phyloP scores from a whole-genome alignment of 169 alveolate species.

The Cryptosporidium xiaoi region DNA sequence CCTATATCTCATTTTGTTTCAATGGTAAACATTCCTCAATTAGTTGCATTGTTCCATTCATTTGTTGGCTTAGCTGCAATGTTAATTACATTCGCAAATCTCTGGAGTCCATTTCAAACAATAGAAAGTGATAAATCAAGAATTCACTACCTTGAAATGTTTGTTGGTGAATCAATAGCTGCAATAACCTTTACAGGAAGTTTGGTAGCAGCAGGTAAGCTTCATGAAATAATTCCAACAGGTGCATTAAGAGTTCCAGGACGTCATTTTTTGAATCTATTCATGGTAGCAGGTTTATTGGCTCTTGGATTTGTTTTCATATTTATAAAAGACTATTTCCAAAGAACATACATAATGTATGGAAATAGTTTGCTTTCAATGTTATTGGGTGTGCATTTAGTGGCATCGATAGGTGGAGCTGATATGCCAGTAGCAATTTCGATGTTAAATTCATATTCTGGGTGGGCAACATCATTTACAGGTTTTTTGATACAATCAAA shows the following conservation, averaged over 20 bases:
- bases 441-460: conserved; percentile 93
- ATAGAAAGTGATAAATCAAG: conserved; percentile 49
- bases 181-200: conserved; percentile 94
- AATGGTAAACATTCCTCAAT: conserved; percentile 89
- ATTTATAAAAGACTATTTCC: conserved; percentile 25
- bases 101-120: conserved; percentile 75
- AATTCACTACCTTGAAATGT: conserved; percentile 81
- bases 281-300: conserved; percentile 75
- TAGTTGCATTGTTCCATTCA: conserved; percentile 94
- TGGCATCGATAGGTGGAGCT: conserved; percentile 93
- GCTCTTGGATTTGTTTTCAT: conserved; percentile 79
- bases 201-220: conserved; percentile 92
- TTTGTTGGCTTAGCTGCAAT: conserved; percentile 96
- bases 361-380: conserved; percentile 80
- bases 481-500: conserved; percentile 91
- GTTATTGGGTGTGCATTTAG: conserved; percentile 87
- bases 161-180: conserved; percentile 89
- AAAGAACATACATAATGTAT: conserved; percentile 76
- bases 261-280: conserved; percentile 80
- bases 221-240: conserved; percentile 86
- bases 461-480: conserved; percentile 93
- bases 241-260: conserved; percentile 85
- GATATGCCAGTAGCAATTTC: conserved; percentile 96
- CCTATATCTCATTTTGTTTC: conserved; percentile 82
- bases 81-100: conserved; percentile 85